Percentiles rank a stretch among this genome's conserved stretches.
Evolutionary conservation across 2,329 filamentous ascomycete species (phyloP).

Genomic region (Fusarium chlamydosporum): DNA sequence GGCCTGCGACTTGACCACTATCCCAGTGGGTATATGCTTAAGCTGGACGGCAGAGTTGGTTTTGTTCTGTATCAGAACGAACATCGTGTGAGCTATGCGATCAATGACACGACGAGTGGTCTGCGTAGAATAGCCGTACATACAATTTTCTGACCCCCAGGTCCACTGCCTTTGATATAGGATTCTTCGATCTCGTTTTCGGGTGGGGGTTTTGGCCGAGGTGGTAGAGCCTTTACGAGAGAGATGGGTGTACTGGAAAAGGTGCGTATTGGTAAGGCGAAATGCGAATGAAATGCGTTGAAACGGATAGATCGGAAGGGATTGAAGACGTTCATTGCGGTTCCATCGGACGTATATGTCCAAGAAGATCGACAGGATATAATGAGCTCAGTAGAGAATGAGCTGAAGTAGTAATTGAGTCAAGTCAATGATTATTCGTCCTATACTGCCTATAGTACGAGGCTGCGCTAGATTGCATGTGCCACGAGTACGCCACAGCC

Average conservation of each 20-base stretch:
- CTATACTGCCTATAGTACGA: conserved; percentile 5
- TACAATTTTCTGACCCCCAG: conserved; percentile 96
- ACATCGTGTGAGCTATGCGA: conserved; percentile 13
- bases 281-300: conserved; percentile 2
- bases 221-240: conserved; percentile 73
- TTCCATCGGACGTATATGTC: neutral
- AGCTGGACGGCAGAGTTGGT: conserved; percentile 95
- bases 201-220: conserved; percentile 78
- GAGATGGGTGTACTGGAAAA: conserved; percentile 54
- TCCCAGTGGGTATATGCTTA: conserved; percentile 88
- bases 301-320: conserved; percentile 27
- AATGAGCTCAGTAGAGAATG: neutral
- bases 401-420: conserved; percentile 19
- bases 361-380: neutral
- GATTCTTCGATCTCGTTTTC: conserved; percentile 85
- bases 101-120: neutral
- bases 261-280: conserved; percentile 34
- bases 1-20: conserved; percentile 94
- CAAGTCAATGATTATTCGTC: conserved; percentile 13
- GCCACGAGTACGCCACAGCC: conserved; percentile 41
- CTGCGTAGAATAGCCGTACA: neutral
- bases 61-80: conserved; percentile 78
- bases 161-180: conserved; percentile 92
- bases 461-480: conserved; percentile 21
- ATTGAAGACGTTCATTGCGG: conserved; percentile 19